These are phyloP conservation scores for Gonium pectorale DNA, from an alignment of 139 green algal genomes.

Conservation along the genomic window DNA sequence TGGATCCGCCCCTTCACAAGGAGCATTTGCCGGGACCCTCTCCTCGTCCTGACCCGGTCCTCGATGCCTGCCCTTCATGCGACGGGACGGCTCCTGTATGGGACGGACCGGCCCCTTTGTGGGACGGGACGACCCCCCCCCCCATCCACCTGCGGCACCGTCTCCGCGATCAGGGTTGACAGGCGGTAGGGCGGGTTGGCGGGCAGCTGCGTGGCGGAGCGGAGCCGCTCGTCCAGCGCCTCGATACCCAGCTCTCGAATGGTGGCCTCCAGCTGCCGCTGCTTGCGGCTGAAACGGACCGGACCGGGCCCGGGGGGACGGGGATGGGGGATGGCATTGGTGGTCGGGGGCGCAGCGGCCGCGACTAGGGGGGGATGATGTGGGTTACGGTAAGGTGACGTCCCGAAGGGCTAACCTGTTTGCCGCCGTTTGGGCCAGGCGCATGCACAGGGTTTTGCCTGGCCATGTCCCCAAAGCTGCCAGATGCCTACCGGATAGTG, in stretches of 20 bases:
- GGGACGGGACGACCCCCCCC: neutral
- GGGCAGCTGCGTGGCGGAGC: slow-evolving; percentile 58
- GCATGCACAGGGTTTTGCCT: too few species aligned
- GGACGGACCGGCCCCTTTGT: too few species aligned
- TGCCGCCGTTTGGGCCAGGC: too few species aligned
- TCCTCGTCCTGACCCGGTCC: too few species aligned
- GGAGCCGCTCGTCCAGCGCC: slow-evolving; percentile 74
- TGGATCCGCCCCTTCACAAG: too few species aligned
- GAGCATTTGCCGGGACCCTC: too few species aligned
- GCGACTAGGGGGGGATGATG: too few species aligned
- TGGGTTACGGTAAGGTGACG: neutral
- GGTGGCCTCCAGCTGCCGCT: slow-evolving; percentile 40
- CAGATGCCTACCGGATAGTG: slow-evolving; percentile 46
- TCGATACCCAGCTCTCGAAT: slow-evolving; percentile 61
- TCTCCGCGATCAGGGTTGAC: slow-evolving; percentile 67
- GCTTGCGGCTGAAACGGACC: slow-evolving; percentile 51
- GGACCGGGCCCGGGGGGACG: neutral
- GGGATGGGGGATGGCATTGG: neutral
- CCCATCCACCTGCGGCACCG: slow-evolving; percentile 38
- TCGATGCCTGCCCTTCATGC: too few species aligned
- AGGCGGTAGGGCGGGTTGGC: slow-evolving; percentile 66
- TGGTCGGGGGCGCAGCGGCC: neutral
- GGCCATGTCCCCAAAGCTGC: too few species aligned
- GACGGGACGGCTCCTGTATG: too few species aligned
- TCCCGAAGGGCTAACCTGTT: too few species aligned